Evolutionary conservation across 2,329 filamentous ascomycete genomes (phyloP).

Genomic region (Cladophialophora immunda): DNA sequence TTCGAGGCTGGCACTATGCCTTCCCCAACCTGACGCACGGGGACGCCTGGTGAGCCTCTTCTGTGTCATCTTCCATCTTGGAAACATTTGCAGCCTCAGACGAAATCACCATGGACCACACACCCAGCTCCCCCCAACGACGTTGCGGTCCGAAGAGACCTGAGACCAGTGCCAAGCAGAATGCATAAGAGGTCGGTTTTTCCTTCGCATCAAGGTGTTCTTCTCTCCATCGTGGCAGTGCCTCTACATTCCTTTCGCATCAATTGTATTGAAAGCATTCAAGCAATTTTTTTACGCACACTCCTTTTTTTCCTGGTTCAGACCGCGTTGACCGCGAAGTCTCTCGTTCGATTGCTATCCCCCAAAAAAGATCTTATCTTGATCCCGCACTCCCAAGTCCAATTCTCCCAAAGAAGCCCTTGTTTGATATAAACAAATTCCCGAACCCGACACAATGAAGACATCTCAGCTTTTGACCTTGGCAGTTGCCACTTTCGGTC

Average conservation of each 20-base stretch:
- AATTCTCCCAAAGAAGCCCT: conserved; percentile 13
- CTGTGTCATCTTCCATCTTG: conserved; percentile 36
- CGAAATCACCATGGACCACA: conserved; percentile 37
- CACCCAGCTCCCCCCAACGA: conserved; percentile 5
- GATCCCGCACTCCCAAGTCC: conserved; percentile 25
- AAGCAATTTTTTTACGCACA: conserved; percentile 28
- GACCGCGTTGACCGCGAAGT: conserved; percentile 40
- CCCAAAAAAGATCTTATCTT: conserved; percentile 17
- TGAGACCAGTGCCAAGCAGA: conserved; percentile 33
- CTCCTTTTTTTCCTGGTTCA: conserved; percentile 31
- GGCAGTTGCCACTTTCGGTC: conserved; percentile 31
- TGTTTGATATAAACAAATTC: background rate
- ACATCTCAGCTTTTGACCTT: conserved; percentile 33
- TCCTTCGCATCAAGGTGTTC: conserved; percentile 19
- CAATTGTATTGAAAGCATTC: conserved; percentile 29
- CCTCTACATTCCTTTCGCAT: conserved; percentile 41
- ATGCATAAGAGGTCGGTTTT: conserved; percentile 36
- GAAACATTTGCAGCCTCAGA: conserved; percentile 41
- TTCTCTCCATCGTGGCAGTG: conserved; percentile 39
- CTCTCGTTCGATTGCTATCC: conserved; percentile 33
- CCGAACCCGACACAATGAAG: conserved; percentile 34
- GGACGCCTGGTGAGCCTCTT: conserved; percentile 21
- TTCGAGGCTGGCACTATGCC: conserved; percentile 24
- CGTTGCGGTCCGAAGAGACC: conserved; percentile 14
- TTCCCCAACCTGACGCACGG: conserved; percentile 29